Conservation (phyloP, 129 eudicot genomes). For the Artemisia argyi region DNA sequence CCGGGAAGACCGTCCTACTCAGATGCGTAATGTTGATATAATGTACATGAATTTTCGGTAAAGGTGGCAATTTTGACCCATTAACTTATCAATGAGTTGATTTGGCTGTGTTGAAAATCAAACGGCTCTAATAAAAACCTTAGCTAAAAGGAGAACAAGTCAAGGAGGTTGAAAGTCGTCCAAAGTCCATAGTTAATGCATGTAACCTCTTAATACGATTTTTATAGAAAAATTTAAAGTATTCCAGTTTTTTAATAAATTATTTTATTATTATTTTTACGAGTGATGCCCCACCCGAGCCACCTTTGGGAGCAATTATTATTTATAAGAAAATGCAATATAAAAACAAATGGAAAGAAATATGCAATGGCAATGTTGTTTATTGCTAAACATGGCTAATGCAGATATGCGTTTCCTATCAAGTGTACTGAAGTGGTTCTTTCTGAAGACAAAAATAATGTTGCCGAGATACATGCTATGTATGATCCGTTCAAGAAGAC, state of each 20-base stretch:
- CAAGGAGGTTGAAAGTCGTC: too few species aligned
- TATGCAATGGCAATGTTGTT: too few species aligned
- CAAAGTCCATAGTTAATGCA: too few species aligned
- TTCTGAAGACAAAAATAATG: constrained; percentile 76
- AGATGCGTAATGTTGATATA: constrained; percentile 40
- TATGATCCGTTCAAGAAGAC: constrained; percentile 81
- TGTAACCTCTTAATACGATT: not conserved
- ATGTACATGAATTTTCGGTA: not conserved
- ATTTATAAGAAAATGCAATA: too few species aligned
- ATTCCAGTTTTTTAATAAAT: not conserved
- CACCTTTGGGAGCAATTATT: too few species aligned
- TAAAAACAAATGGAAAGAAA: too few species aligned
- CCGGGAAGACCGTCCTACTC: constrained; percentile 83
- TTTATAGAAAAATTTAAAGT: not conserved
- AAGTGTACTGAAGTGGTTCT: constrained; percentile 46
- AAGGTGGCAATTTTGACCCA: too few species aligned
- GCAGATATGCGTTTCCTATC: constrained; percentile 62
- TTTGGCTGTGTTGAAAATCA: too few species aligned
- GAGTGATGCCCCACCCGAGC: too few species aligned
- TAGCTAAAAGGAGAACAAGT: too few species aligned
- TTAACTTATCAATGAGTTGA: not conserved
- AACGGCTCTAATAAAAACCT: too few species aligned
- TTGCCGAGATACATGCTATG: constrained; percentile 78
- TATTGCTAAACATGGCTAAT: constrained; percentile 11
- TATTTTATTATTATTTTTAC: too few species aligned